These are phyloP conservation scores for Bolboschoenoplectus hybrid DNA, from an alignment of 202 grass and related monocot genomes.

Conservation along the genomic window DNA sequence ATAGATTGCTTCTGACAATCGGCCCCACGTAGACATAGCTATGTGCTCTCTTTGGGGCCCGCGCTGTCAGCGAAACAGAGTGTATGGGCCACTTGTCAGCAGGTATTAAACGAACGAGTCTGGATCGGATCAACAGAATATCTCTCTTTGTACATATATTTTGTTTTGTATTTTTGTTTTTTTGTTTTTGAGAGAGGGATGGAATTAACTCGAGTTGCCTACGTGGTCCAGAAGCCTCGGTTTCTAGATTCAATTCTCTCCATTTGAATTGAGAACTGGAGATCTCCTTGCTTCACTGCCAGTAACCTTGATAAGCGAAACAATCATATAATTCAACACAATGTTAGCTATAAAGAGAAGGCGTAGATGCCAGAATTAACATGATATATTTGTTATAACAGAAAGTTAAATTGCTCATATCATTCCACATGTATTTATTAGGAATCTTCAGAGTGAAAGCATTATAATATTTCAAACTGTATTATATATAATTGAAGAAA, in stretches of 20 bases:
- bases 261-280: slow-evolving; percentile 18
- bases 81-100: slow-evolving; percentile 13
- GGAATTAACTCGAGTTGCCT: slow-evolving; percentile 26
- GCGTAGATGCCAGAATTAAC: neutral
- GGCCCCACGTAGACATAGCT: neutral
- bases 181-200: neutral
- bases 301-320: neutral
- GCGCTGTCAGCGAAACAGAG: neutral
- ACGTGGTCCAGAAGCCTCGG: neutral
- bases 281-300: neutral
- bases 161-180: neutral
- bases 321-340: neutral
- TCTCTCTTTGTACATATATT: neutral
- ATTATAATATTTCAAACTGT: neutral
- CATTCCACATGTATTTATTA: too few relatives aligned
- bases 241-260: slow-evolving; percentile 35
- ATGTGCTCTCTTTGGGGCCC: neutral
- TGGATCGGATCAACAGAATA: neutral
- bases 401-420: too few relatives aligned
- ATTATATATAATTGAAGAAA: too few relatives aligned
- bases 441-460: neutral
- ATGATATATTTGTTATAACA: neutral
- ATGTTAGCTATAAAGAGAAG: neutral
- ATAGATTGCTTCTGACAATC: neutral
- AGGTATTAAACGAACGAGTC: neutral